These are phyloP conservation scores for Curvularia verruculosa DNA, from an alignment of 2,329 filamentous ascomycete genomes.

Conservation along the genomic window DNA sequence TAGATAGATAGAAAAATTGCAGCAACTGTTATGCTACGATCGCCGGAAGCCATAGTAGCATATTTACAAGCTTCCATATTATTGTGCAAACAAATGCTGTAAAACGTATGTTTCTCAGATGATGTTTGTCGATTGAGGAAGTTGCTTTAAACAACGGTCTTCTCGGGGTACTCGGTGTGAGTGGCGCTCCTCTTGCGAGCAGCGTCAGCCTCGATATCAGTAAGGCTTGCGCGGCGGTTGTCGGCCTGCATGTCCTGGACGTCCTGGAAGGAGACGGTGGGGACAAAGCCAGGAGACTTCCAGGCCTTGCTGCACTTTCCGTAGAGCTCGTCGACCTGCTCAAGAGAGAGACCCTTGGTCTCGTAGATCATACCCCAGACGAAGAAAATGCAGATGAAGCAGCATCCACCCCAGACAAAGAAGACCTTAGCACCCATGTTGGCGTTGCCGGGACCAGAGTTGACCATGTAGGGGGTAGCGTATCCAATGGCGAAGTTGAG, in stretches of 20 bases:
- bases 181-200: constrained; percentile 43
- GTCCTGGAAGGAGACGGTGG: constrained; percentile 52
- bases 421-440: constrained; percentile 65
- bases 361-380: constrained; percentile 78
- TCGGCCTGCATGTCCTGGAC: constrained; percentile 38
- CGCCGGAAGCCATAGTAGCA: background rate
- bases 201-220: constrained; percentile 40
- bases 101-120: background rate
- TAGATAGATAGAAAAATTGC: background rate
- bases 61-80: background rate
- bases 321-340: constrained; percentile 82
- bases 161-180: constrained; percentile 35
- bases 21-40: background rate
- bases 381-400: constrained; percentile 64
- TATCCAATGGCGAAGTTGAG: constrained; percentile 58
- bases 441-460: constrained; percentile 61
- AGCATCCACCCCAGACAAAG: constrained; percentile 62
- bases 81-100: background rate
- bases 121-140: background rate
- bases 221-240: constrained; percentile 40
- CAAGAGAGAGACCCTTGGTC: constrained; percentile 77
- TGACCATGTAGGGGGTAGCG: constrained; percentile 75
- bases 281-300: constrained; percentile 71
- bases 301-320: constrained; percentile 73
- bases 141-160: constrained; percentile 16